phyloP scores from a whole-genome alignment of 2,329 filamentous ascomycete species.

The Sphaceloma murrayae region DNA sequence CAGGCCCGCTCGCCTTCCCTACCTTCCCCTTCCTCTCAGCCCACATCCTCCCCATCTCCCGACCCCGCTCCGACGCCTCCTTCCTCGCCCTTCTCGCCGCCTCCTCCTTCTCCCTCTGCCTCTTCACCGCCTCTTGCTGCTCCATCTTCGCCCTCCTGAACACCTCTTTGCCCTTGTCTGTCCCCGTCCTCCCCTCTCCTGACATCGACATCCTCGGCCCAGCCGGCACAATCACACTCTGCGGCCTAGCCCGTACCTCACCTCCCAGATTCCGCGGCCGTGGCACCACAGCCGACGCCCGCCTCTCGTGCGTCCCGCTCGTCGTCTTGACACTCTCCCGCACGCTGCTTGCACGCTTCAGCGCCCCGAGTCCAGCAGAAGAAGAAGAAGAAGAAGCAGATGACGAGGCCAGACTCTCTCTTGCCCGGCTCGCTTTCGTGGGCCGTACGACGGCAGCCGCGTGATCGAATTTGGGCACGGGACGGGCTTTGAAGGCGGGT shows the following conservation, averaged over 20 bases:
- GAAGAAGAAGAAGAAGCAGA: too few species aligned
- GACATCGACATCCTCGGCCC: conserved; percentile 18
- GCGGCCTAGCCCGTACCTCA: conserved; percentile 1
- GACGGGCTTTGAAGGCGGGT: conserved; percentile 39
- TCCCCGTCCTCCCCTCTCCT: not conserved
- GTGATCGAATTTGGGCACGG: conserved; percentile 28
- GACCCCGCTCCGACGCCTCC: conserved; percentile 38
- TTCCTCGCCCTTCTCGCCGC: conserved; percentile 38
- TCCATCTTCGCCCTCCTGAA: conserved; percentile 37
- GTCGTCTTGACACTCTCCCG: not conserved
- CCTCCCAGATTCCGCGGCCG: not conserved
- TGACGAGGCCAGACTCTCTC: conserved; percentile 35
- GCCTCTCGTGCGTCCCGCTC: not conserved
- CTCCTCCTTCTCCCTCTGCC: conserved; percentile 39
- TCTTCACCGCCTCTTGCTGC: conserved; percentile 33
- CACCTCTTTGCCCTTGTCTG: conserved; percentile 37
- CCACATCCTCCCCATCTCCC: conserved; percentile 39
- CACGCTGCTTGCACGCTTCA: not conserved
- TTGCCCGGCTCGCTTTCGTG: conserved; percentile 35
- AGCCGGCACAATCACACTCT: conserved; percentile 9
- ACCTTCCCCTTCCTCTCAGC: conserved; percentile 35
- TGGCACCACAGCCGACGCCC: not conserved
- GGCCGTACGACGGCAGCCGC: conserved; percentile 30
- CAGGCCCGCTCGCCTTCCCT: conserved; percentile 5
- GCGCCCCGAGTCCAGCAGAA: not conserved